Percentiles rank a stretch among this genome's conserved stretches.
These are phyloP conservation scores for Exidia glandulosa DNA, from an alignment of 768 basidiomycete species.

Conservation along the genomic window DNA sequence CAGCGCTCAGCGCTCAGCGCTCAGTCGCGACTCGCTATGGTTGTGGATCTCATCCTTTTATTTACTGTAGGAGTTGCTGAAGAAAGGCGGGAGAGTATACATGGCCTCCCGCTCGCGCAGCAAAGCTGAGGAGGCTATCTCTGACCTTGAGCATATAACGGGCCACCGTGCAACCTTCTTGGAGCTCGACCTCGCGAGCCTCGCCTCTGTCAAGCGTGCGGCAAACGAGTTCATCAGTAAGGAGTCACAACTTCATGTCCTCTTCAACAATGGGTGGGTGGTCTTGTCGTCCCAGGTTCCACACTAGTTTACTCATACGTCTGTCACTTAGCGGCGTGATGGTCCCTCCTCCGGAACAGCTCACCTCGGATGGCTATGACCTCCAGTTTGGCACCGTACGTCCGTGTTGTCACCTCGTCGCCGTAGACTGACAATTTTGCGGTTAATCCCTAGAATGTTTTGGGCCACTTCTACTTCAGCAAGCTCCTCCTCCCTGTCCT, in stretches of 20 bases:
- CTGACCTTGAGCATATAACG: too few species aligned
- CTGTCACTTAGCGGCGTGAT: conserved; percentile 1
- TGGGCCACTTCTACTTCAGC: conserved; percentile 14
- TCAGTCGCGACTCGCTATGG: neutral
- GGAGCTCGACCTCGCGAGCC: conserved; percentile 3
- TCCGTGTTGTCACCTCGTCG: neutral
- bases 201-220: neutral
- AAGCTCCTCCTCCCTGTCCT: conserved; percentile 34
- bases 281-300: too few species aligned
- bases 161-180: neutral
- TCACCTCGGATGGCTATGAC: conserved; percentile 5
- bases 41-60: neutral
- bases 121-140: conserved; percentile 40
- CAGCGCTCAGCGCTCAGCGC: too few species aligned
- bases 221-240: conserved; percentile 3
- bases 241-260: neutral
- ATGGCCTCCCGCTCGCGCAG: conserved; percentile 35
- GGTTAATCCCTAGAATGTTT: conserved; percentile 19
- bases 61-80: conserved; percentile 33
- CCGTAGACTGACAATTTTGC: too few species aligned
- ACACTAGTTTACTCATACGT: too few species aligned
- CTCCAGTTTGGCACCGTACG: conserved; percentile 5
- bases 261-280: neutral
- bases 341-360: conserved; percentile 1
- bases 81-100: conserved; percentile 57